These are phyloP conservation scores for Hortiboletus flavorubellus DNA, from an alignment of 768 basidiomycete genomes.

Conservation along the genomic window DNA sequence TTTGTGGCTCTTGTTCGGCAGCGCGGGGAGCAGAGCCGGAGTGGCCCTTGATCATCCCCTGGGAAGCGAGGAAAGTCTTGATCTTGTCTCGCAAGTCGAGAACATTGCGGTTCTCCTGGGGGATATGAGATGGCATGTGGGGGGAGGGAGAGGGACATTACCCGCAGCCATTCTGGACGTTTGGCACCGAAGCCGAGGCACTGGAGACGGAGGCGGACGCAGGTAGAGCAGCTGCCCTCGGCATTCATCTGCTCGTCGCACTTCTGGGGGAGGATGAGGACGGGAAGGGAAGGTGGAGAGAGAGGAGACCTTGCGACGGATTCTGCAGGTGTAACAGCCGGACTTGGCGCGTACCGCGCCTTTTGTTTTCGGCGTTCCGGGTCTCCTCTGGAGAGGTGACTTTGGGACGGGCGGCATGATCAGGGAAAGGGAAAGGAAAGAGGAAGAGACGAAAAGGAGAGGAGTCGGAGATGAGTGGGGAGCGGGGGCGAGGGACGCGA, in stretches of 20 bases:
- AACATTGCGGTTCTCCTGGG: conserved; percentile 68
- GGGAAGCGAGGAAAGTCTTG: conserved; percentile 71
- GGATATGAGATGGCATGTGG: conserved; percentile 8
- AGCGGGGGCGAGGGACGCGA: conserved; percentile 17
- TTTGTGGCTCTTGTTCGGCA: conserved; percentile 52
- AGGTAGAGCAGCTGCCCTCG: conserved; percentile 69
- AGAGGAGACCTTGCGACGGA: conserved; percentile 69
- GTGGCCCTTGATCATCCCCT: conserved; percentile 90
- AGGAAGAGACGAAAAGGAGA: neutral
- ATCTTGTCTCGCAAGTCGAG: conserved; percentile 71
- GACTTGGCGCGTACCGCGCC: conserved; percentile 83
- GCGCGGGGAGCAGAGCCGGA: conserved; percentile 64
- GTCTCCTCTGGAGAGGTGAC: conserved; percentile 37
- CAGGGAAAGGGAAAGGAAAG: neutral
- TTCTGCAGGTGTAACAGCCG: conserved; percentile 86
- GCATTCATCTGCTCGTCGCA: conserved; percentile 72
- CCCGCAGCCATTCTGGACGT: conserved; percentile 82
- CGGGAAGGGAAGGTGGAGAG: neutral
- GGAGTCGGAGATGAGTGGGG: conserved; percentile 1
- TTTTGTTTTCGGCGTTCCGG: conserved; percentile 68
- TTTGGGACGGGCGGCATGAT: conserved; percentile 40
- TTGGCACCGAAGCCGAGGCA: conserved; percentile 85
- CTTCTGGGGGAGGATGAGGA: conserved; percentile 50
- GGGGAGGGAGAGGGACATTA: conserved; percentile 29
- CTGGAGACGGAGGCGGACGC: conserved; percentile 74